Percentiles rank a stretch among this genome's conserved stretches.
phyloP scores from a whole-genome alignment of 2,329 filamentous ascomycete species.

The Raffaelea albimanens region DNA sequence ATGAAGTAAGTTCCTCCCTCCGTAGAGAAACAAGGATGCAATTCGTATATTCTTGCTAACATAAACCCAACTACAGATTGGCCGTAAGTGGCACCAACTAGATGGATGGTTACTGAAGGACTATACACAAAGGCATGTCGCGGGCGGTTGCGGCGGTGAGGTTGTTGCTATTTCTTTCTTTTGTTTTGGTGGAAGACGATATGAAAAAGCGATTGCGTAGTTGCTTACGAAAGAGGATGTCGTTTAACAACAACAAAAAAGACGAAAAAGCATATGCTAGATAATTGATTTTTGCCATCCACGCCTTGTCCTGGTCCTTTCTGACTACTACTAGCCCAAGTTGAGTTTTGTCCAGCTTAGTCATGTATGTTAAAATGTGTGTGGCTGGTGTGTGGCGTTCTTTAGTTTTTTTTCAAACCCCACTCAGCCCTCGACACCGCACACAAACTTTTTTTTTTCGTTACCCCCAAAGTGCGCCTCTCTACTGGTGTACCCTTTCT shows the following conservation, averaged over 20 bases:
- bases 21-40: not conserved
- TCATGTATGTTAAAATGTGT: not conserved
- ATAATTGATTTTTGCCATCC: not conserved
- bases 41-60: not conserved
- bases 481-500: not conserved
- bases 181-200: not conserved
- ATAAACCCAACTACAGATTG: constrained; percentile 27
- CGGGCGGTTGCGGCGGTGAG: too few species aligned
- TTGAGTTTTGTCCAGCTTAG: not conserved
- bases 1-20: constrained; percentile 69
- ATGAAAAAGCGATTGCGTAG: constrained; percentile 1
- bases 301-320: not conserved
- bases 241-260: constrained; percentile 2
- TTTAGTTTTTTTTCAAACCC: constrained; percentile 1
- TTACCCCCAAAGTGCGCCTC: not conserved
- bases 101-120: not conserved
- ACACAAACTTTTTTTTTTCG: constrained; percentile 11
- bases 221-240: constrained; percentile 1
- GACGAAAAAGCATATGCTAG: not conserved
- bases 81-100: constrained; percentile 56
- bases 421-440: constrained; percentile 14
- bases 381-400: constrained; percentile 4
- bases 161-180: not conserved
- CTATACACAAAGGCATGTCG: too few species aligned
- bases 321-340: not conserved